These are phyloP conservation scores for Vaucheria bursata DNA, from an alignment of 352 stramenopile species.

Conservation along the genomic window DNA sequence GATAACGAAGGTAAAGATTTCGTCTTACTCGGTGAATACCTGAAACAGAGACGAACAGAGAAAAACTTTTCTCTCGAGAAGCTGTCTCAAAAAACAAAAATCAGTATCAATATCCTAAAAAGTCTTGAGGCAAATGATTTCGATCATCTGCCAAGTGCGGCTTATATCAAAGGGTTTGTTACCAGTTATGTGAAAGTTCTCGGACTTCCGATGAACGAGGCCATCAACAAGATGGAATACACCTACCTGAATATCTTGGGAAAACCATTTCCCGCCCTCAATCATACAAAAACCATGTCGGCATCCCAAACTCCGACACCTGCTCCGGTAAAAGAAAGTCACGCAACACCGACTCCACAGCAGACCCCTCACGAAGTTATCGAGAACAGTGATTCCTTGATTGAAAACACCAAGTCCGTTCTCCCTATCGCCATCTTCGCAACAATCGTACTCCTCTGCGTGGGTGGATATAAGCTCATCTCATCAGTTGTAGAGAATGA, in stretches of 20 bases:
- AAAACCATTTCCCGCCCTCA: background rate
- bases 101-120: background rate
- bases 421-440: background rate
- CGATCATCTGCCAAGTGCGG: background rate
- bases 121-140: background rate
- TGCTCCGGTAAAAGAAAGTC: background rate
- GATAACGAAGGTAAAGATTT: background rate
- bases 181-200: background rate
- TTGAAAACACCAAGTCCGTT: background rate
- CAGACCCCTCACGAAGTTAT: background rate
- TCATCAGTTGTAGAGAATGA: background rate
- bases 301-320: no score
- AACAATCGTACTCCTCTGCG: background rate
- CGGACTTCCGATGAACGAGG: background rate
- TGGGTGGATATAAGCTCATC: background rate
- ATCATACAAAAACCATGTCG: background rate
- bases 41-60: background rate
- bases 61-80: background rate
- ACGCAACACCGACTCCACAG: background rate
- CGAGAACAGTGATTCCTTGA: background rate
- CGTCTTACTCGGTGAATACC: background rate
- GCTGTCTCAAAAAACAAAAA: constrained; percentile 4
- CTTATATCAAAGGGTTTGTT: background rate
- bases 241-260: background rate
- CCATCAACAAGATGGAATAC: background rate